Base-by-base conservation (phyloP, 352 stramenopile species). In the Hyaloperonospora brassicae region DNA sequence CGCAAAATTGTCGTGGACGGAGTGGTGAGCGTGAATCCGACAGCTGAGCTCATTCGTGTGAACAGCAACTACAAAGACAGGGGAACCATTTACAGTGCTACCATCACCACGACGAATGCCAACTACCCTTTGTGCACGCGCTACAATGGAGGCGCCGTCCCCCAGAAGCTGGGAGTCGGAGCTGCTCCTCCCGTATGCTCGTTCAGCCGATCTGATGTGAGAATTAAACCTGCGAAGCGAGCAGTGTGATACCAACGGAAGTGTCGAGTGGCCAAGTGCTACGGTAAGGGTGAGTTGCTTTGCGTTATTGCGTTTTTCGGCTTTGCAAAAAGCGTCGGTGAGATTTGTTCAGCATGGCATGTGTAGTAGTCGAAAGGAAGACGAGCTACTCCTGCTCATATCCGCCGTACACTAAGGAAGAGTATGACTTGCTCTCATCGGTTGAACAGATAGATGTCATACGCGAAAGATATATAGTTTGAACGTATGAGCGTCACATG, bases 11-110 rank as follows among this genome's bases (percentile, higher is more conserved):
- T 70, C 22, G 52, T 87, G 42, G 66, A 79, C 27, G 71, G 71
- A 27, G 62, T 86, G 12, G 63, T 74, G 14, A 70, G 58, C n/a
- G 55, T 78, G n/a, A 76, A 81, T 49, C 77, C 77, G 27, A 73
- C 63, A 1, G 60, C 68, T 0, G 70, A 80, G 38, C 66, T 87
- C 13, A 76, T 87, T 46, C 70, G 74, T 24, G 65, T 87, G 57
- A 87, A 87, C 47, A 59, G 71, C 27, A 87, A 87, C 59, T 87
- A 87, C 68, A 79, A 84, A 35, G 77, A 87, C 55, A 54, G 70
- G 47, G 77, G 72, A 14, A 71, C 59, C 0, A 73, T 85, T 36
- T 67, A 64, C 13, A 80, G 70, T 46, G 60, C 68, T 12, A 76
- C 60, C 36, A 70, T 84, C 39, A 52, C 59, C 5, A 72, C 69